Evolutionary conservation across 2,329 filamentous ascomycete genomes (phyloP), one percentile per base, ranked within the genome.

Genomic region (Coniochaeta sp.): DNA sequence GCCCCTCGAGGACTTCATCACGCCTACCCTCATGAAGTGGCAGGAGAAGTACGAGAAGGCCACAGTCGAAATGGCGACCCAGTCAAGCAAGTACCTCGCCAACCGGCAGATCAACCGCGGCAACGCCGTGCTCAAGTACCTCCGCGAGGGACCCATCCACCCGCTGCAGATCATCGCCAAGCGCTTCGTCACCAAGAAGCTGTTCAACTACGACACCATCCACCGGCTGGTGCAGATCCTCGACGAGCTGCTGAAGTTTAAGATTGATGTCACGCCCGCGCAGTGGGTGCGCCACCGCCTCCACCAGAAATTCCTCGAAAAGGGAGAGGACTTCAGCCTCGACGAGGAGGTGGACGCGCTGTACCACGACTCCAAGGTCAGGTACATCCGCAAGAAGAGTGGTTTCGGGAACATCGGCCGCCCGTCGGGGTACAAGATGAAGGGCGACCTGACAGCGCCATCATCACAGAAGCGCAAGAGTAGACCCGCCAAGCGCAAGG

Each of bases 201-300:
- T 74, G n/a, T 63, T 66, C 18, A 76, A 75, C 33, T 82, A 82
- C 57, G 78, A 82, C 56, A 82, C 78, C 0, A 64, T 82, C 3
- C 81, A 77, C 58, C 74, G 79, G 3, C 63, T 83, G 31, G 76
- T 74, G 32, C 76, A 79, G 48, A 73, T 78, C 0, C 67, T 81
- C 26, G 71, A 73, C 3, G 77, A 81, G 60, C 66, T 83, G 42
- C 71, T 68, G 51, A 78, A 76, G 58, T 81, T 79, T 52, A 69
- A 72, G 27, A 69, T 81, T 5, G 74, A 78, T 32, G 66, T 82
- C 18, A 71, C 70, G 2, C 78, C 79, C 0, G 62, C 79, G 3
- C 71, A 81, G 24, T 83, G 79, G 79, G 65, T 82, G 50, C 75
- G 79, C 4, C 78, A 82, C 31, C 75, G 79, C 12, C 67, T 82